phyloP scores from a whole-genome alignment of 495 filamentous ascomycete species.

The Lasiosphaeriaceae sp. region DNA sequence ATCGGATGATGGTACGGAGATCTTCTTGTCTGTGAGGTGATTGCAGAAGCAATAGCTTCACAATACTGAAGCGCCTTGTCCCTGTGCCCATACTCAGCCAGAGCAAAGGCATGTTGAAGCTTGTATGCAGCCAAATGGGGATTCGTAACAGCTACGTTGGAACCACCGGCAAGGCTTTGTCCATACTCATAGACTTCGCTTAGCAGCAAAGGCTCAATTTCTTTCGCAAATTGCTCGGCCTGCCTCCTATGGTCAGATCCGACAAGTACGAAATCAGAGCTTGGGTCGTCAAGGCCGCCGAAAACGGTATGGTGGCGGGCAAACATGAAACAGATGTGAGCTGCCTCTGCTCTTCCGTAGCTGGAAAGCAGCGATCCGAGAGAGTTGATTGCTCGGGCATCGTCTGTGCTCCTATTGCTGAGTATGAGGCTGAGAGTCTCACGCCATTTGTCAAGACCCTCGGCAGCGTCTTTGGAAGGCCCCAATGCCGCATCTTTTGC shows the following conservation, averaged over 20 bases:
- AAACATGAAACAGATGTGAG: conserved; percentile 77
- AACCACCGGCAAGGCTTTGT: conserved; percentile 57
- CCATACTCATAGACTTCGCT: conserved; percentile 93
- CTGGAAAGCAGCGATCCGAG: conserved; percentile 79
- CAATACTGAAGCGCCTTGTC: conserved; percentile 88
- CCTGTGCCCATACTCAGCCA: conserved; percentile 79
- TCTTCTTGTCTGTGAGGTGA: conserved; percentile 75
- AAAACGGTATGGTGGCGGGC: conserved; percentile 58
- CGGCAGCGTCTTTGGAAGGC: conserved; percentile 65
- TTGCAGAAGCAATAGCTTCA: conserved; percentile 72
- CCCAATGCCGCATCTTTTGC: conserved; percentile 61
- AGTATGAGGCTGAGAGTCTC: conserved; percentile 84
- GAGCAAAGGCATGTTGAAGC: conserved; percentile 73
- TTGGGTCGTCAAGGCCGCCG: conserved; percentile 79
- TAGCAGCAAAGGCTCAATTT: conserved; percentile 79
- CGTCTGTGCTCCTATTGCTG: conserved; percentile 78
- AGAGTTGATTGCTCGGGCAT: conserved; percentile 69
- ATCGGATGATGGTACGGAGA: conserved; percentile 78
- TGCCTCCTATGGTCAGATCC: conserved; percentile 73
- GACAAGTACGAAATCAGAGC: conserved; percentile 73
- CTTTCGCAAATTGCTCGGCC: conserved; percentile 62
- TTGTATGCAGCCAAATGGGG: conserved; percentile 90
- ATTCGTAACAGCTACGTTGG: conserved; percentile 50
- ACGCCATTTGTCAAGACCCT: conserved; percentile 87
- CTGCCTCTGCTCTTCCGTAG: conserved; percentile 86